Conservation (phyloP, 768 basidiomycete genomes). For the Crassisporium funariophilum region DNA sequence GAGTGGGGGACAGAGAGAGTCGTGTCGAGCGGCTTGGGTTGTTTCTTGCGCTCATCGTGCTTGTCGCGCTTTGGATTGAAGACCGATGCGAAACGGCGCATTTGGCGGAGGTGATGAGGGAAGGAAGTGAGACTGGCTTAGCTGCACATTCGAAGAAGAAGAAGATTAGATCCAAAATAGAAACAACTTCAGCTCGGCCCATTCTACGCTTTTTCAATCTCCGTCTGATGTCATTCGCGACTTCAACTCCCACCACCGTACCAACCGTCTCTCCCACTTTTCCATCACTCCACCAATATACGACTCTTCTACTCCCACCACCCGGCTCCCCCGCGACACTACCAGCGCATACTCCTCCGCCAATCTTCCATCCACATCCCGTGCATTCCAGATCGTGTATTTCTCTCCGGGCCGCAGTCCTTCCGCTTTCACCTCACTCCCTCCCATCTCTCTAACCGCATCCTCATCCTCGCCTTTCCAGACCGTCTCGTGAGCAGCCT, state of each 20-base stretch:
- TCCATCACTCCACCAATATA: constrained; percentile 61
- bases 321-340: constrained; percentile 50
- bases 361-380: constrained; percentile 65
- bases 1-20: too few relatives aligned
- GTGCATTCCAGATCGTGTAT: constrained; percentile 65
- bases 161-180: not conserved
- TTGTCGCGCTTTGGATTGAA: constrained; percentile 55
- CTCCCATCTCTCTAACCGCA: constrained; percentile 9
- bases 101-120: constrained; percentile 30
- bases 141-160: not conserved
- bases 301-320: constrained; percentile 56
- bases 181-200: too few relatives aligned
- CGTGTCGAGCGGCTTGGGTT: too few relatives aligned
- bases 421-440: constrained; percentile 10
- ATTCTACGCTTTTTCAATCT: constrained; percentile 4
- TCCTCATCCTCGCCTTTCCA: constrained; percentile 10
- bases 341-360: constrained; percentile 53
- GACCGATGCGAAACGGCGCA: constrained; percentile 69
- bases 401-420: constrained; percentile 54
- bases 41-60: constrained; percentile 24
- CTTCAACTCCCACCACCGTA: constrained; percentile 46
- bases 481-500: constrained; percentile 1
- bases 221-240: too few relatives aligned
- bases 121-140: not conserved
- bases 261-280: constrained; percentile 64